Conservation (phyloP, 176 grass and related monocot genomes). For the Carex pumila region DNA sequence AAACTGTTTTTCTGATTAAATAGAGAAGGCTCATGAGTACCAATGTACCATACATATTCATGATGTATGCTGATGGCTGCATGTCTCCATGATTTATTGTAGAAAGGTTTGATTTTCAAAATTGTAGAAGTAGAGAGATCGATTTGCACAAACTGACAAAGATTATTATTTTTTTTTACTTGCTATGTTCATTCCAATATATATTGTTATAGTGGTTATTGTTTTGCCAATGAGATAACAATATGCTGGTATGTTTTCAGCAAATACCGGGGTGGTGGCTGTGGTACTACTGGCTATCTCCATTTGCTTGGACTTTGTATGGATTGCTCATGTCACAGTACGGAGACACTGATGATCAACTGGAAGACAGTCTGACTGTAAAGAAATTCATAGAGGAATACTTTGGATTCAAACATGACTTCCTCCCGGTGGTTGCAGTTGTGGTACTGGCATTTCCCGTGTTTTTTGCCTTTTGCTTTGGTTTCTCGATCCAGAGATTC, state of each 20-base stretch:
- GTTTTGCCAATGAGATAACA: slow-evolving; percentile 5
- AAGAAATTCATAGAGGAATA: slow-evolving; percentile 37
- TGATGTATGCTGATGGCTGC: no score
- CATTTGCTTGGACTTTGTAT: slow-evolving; percentile 69
- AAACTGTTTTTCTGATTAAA: no score
- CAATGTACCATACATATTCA: no score
- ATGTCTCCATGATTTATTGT: no score
- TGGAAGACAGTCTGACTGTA: slow-evolving; percentile 29
- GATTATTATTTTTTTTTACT: not conserved
- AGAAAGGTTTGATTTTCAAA: not conserved
- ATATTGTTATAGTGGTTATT: not conserved
- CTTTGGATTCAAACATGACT: slow-evolving; percentile 54
- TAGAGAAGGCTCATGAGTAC: no score
- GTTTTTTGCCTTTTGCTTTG: slow-evolving; percentile 63
- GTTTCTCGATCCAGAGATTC: slow-evolving; percentile 51
- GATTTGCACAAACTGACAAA: not conserved
- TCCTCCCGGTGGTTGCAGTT: slow-evolving; percentile 54
- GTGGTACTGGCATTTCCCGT: slow-evolving; percentile 52
- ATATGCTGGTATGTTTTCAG: slow-evolving; percentile 23
- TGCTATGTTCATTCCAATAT: not conserved
- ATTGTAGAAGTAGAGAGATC: not conserved
- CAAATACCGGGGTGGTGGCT: slow-evolving; percentile 78
- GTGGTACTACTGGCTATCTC: slow-evolving; percentile 76
- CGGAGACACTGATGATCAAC: slow-evolving; percentile 42
- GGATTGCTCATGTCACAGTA: slow-evolving; percentile 71